These are phyloP conservation scores for Candida argentea DNA, from an alignment of 805 yeast genomes.

Conservation along the genomic window DNA sequence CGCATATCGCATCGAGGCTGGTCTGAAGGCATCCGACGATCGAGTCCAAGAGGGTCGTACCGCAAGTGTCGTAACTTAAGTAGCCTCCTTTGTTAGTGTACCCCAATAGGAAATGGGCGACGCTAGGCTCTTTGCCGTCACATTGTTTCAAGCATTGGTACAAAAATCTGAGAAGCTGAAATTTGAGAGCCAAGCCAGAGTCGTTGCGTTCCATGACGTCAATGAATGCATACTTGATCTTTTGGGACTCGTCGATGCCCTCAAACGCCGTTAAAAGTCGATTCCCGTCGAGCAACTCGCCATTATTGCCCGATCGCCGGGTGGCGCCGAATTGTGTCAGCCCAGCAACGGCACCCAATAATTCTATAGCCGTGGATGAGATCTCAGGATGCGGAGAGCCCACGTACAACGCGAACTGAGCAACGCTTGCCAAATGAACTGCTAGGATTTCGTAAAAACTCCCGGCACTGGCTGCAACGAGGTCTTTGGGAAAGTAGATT, in stretches of 20 bases:
- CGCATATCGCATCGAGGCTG: constrained; percentile 33
- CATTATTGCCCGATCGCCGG: constrained; percentile 9
- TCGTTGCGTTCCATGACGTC: constrained; percentile 42
- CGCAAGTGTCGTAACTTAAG: constrained; percentile 30
- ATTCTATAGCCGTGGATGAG: constrained; percentile 42
- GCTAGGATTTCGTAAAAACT: constrained; percentile 66
- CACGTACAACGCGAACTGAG: constrained; percentile 65
- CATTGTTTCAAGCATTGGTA: constrained; percentile 32
- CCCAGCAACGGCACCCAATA: constrained; percentile 41
- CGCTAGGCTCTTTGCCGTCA: constrained; percentile 34
- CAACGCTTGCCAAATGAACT: constrained; percentile 60
- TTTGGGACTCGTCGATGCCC: constrained; percentile 66
- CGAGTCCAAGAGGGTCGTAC: constrained; percentile 44
- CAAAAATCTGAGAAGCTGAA: constrained; percentile 51
- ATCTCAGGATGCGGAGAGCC: constrained; percentile 44
- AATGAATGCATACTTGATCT: constrained; percentile 65
- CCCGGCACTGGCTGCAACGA: constrained; percentile 51
- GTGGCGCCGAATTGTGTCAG: constrained; percentile 35
- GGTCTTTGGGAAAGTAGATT: constrained; percentile 28
- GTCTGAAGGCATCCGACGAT: constrained; percentile 41
- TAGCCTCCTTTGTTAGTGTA: constrained; percentile 41
- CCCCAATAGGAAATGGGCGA: constrained; percentile 73
- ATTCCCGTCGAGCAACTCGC: constrained; percentile 35
- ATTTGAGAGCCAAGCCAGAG: constrained; percentile 38
- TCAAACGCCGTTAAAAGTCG: constrained; percentile 62